These are phyloP conservation scores for Termitomyces sp. DNA, from an alignment of 768 basidiomycete species.

Conservation along the genomic window DNA sequence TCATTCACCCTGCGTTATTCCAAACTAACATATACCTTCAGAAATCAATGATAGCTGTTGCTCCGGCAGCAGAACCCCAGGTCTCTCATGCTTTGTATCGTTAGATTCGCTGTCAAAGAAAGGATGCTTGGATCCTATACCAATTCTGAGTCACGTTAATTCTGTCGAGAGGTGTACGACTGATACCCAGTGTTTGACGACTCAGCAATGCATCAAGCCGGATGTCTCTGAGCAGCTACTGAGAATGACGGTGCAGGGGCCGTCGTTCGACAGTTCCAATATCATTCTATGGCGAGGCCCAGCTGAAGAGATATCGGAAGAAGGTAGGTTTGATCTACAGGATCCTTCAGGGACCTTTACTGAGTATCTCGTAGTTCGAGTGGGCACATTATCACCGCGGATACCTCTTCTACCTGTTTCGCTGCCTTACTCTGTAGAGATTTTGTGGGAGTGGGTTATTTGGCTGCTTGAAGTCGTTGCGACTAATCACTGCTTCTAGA, in stretches of 20 bases:
- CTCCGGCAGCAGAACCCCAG: background rate
- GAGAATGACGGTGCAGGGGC: slow-evolving; percentile 43
- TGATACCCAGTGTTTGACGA: slow-evolving; percentile 28
- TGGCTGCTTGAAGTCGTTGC: background rate
- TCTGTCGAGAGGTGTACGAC: slow-evolving; percentile 36
- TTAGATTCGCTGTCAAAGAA: slow-evolving; percentile 21
- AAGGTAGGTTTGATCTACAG: slow-evolving; percentile 42
- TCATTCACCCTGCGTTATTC: slow-evolving; percentile 26
- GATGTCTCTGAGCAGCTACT: slow-evolving; percentile 47
- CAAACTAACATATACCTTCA: background rate
- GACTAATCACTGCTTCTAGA: slow-evolving; percentile 27
- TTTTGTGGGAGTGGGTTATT: slow-evolving; percentile 56
- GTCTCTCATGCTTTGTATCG: slow-evolving; percentile 43
- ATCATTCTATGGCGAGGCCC: slow-evolving; percentile 77
- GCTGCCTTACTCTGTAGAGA: slow-evolving; percentile 31
- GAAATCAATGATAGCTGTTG: slow-evolving; percentile 6
- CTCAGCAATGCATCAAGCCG: slow-evolving; percentile 46
- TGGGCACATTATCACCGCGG: slow-evolving; percentile 46
- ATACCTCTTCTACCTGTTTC: slow-evolving; percentile 34
- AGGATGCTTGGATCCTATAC: slow-evolving; percentile 57
- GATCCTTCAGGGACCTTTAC: background rate
- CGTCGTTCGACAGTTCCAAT: slow-evolving; percentile 20
- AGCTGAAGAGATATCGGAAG: slow-evolving; percentile 55
- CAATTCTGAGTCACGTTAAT: slow-evolving; percentile 37
- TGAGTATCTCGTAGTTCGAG: slow-evolving; percentile 39